Base-by-base conservation (phyloP, 2,329 filamentous ascomycete species). In the Calonectria hawksworthii region DNA sequence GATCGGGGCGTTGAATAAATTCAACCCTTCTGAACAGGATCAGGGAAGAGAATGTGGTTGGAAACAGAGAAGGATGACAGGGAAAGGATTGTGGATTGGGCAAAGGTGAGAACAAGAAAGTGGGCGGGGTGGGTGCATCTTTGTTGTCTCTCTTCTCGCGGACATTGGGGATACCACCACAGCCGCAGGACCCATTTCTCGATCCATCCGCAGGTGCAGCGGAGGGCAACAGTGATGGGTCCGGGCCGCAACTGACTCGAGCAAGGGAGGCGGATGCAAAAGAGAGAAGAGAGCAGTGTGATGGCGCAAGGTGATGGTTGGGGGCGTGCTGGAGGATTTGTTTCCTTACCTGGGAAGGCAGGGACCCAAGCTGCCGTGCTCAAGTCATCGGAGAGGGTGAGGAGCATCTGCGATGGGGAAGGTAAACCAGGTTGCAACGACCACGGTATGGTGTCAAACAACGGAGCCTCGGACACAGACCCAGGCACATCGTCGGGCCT, bases 61-160 rank as follows among this genome's bases (percentile, higher is more conserved):
- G 72, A 68, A 75, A 74, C 65, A 75, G 71, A 75, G 71, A 78
- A 63, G 73, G 64, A 74, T 74, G 75, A 78, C 72, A 71, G 68
- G 66, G 76, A 65, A 74, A 56, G 63, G 74, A 68, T 65, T 71
- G 59, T 68, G 68, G 65, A 52, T 51, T 65, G 70, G 72, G 69
- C 74, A 74, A 78, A 76, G 67, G 75, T 77, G 66, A 76, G 70
- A 74, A 75, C 70, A 75, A 75, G 76, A 66, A 73, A 68, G 75
- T 72, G 76, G 59, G 68, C 77, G 78, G 76, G 68, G 76, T 74
- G 75, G 75, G 59, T 79, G 75, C 72, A 74, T 63, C 23, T 61
- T 70, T 80, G 79, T 80, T 80, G 73, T 77, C 76, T 80, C 76
- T 77, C 79, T 50, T 72, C 78, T 75, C 78, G 66, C 68, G 26